Evolutionary conservation across 192 early-diverging fungal species (phyloP).

Genomic region (Umbelopsis sp.): DNA sequence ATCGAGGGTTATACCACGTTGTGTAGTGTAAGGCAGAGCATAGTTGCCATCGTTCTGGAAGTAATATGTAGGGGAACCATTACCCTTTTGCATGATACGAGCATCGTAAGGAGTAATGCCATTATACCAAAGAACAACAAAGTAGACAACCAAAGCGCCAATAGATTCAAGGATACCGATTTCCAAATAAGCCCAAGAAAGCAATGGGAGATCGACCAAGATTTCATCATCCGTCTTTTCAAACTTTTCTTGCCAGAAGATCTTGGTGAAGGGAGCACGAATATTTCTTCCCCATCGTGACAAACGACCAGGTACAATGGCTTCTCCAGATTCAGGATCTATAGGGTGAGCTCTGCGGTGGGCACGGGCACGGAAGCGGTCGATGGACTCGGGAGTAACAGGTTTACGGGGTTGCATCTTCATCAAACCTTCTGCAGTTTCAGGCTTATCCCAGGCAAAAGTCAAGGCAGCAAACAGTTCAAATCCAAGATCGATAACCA

Average conservation of each 20-base stretch:
- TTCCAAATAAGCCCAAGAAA: constrained; percentile 89
- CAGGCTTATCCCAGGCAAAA: constrained; percentile 91
- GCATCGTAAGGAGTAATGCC: constrained; percentile 67
- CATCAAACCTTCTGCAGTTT: constrained; percentile 80
- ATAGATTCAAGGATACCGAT: constrained; percentile 78
- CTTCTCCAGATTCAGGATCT: constrained; percentile 56
- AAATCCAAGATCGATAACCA: constrained; percentile 94
- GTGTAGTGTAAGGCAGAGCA: constrained; percentile 41
- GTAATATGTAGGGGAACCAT: constrained; percentile 41
- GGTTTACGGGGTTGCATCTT: constrained; percentile 88
- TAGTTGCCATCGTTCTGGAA: constrained; percentile 49
- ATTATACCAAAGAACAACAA: constrained; percentile 72
- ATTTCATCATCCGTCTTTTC: constrained; percentile 80
- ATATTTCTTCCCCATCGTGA: constrained; percentile 32
- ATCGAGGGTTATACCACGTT: constrained; percentile 37
- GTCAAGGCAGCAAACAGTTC: constrained; percentile 85
- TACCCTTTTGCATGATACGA: constrained; percentile 55
- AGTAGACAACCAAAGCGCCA: constrained; percentile 73
- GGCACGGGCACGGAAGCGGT: constrained; percentile 60
- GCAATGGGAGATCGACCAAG: constrained; percentile 79
- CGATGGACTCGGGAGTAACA: constrained; percentile 76
- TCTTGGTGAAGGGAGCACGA: constrained; percentile 49
- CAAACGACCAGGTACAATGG: constrained; percentile 26
- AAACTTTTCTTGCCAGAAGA: constrained; percentile 66
- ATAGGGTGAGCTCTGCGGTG: constrained; percentile 50